Evolutionary conservation across 225 moss, liverwort and hornwort species (phyloP).

Genomic region (Pseudoscleropodium purum): DNA sequence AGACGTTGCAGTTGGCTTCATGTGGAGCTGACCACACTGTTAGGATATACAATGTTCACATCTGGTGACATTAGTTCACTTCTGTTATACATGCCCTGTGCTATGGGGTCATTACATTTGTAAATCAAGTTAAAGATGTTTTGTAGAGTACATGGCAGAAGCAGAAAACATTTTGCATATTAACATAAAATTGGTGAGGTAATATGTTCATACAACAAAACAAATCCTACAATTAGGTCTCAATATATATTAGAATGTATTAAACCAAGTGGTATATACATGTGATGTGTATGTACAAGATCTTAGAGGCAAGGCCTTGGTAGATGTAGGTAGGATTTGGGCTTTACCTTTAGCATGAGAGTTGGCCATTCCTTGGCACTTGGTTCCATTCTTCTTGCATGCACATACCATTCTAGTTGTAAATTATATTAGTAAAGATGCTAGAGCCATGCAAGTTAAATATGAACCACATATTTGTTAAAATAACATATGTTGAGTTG

Average conservation of each 20-base stretch:
- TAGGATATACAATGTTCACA: conserved; percentile 30
- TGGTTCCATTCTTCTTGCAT: neutral
- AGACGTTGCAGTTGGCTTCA: conserved; percentile 45
- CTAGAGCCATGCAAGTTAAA: neutral
- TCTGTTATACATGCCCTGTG: neutral
- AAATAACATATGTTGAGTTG: neutral
- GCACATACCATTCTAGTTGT: neutral
- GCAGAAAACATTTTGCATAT: too few relatives aligned
- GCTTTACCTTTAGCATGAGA: neutral
- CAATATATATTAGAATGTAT: too few relatives aligned
- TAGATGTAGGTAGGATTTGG: neutral
- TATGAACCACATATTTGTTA: neutral
- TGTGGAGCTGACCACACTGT: conserved; percentile 53
- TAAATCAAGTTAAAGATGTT: too few relatives aligned
- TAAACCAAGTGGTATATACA: neutral
- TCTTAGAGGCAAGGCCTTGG: too few relatives aligned
- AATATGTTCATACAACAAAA: neutral
- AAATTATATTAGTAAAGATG: neutral
- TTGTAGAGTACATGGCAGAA: neutral
- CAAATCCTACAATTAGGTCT: too few relatives aligned
- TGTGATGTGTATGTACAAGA: neutral
- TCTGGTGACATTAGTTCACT: neutral
- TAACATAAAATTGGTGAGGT: too few relatives aligned
- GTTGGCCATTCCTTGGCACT: neutral
- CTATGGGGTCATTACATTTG: neutral